Base-by-base conservation (phyloP, 805 yeast species). In the Yarrowia alimentaria region DNA sequence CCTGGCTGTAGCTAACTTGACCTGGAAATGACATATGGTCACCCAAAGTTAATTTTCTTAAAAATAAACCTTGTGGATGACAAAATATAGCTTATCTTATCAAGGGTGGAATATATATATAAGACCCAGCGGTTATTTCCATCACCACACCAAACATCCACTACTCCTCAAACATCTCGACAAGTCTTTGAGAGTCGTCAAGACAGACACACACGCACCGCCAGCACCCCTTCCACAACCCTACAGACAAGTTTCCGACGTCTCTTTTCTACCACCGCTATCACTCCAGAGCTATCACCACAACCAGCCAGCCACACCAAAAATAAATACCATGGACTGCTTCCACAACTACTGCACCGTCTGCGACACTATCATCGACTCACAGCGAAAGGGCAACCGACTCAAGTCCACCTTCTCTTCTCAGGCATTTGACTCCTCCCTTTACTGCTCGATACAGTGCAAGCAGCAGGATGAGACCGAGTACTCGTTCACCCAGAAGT, bases 371-470 rank as follows among this genome's bases (percentile, higher is more conserved):
- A 65, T 63, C 53, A 55, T 65, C 18, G 60, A 56, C 38, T 11
- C 37, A 21, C 50, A 43, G 50, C 50, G 37, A 43, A 40, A 40
- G 33, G 50, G 30, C 29, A 43, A 43, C 37, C 50, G 50, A 31
- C 50, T 43, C 21, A 43, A 43, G 50, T 30, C 50, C 5, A 43
- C 50, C 26, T 43, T 43, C 6, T 43, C 37, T 9, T 22, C 51
- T 13, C 21, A 45, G 24, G 42, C 42, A 29, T 47, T 54, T 32
- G 55, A 33, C 34, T 40, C 57, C 19, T 55, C 48, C 29, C 60
- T 66, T 25, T 66, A 66, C 61, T 66, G 69, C 63, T 64, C 68
- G 10, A 56, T 52, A 12, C 58, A 56, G 29, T 66, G 69, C 64
- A 55, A 58, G 20, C 53, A 50, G 20, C 53, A 57, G 33, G 68